Evolutionary conservation across 176 grass and related monocot genomes (phyloP), one percentile per base, ranked within the genome.

Genomic region (Pontederia crassipes): DNA sequence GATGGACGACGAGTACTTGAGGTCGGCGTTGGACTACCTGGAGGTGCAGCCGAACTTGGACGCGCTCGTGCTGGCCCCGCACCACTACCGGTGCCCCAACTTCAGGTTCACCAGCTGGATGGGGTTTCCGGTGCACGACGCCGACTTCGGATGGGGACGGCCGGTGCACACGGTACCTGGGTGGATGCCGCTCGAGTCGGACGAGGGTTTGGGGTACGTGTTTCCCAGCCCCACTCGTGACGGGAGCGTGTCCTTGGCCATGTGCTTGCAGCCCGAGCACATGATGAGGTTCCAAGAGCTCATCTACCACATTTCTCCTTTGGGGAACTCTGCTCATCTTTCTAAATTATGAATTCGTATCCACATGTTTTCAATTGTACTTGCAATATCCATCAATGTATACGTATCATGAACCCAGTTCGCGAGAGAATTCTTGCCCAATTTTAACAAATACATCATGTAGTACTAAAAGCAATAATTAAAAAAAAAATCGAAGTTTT

Each of bases 61-160:
- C 8, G 61, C 13, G 6, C 28, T 78, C 80, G 20, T 24, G 0
- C 80, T 75, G 40, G 65, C 80, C 76, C 69, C 85, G 7, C 74
- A 78, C 56, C 20, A 24, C 20, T 24, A 24, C 20, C 20, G 20
- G 20, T 24, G 20, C 20, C 20, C 20, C 20, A 24, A 24, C 20
- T 74, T 89, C 0, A 73, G 66, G 65, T 65, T 82, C 12, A 78
- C 80, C 18, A 95, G 89, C 70, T 95, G 85, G 89, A 75, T 85
- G 4, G 79, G 73, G 12, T 51, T 86, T 72, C 82, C 85, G 40
- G 80, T 95, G 54, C 40, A 86, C 75, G 89, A 86, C 65, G 82
- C 82, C 7, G 76, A 95, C 72, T 89, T 95, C 63, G 85, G 85
- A 0, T 95, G 82, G 85, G 89, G 89, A 0, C 28, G 18, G 16